Base-by-base conservation (phyloP, 805 yeast species). In the Myxozyma kluyveri region DNA sequence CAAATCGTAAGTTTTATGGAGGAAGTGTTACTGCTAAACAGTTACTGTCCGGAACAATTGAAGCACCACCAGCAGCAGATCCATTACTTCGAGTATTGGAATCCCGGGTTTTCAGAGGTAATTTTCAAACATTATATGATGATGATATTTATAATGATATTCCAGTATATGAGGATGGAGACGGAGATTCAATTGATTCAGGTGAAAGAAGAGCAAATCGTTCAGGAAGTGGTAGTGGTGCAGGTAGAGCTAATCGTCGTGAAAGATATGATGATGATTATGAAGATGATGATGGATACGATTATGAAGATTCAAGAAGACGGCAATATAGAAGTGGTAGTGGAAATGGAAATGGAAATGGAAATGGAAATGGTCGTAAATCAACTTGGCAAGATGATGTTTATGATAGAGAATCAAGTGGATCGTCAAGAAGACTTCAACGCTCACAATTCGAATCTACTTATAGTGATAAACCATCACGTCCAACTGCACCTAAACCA, bases 1-100 rank as follows among this genome's bases (percentile, higher is more conserved):
- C 98, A 24, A 91, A 91, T 70, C 78, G 96, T 65, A 91, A 91
- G 71, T 91, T 91, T 66, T 91, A 91, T 67, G 98, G 99, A 35
- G 78, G 76, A 61, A 81, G 78, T 60, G 86, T 96, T 68, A 89
- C 93, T 54, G 95, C 97, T n/a, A 81, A 87, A 68, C 76, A 77
- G 66, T 86, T 91, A 64, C 75, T 91, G 47, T 72, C 84, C 4
- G 99, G 99, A 36, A 79, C 85, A 60, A 87, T 91, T n/a, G 91
- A 88, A 43, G 80, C 96, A 2, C 98, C 98, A 2, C 88, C 96
- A 26, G 89, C 86, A 9, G 86, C 89, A 61, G 97, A 89, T 58
- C 78, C 93, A 3, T 76, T 91, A 59, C 82, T 88, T 81, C 78
- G 95, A 63, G 85, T 91, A 14, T 76, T 91, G 58, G 91, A 89